Percentiles rank a stretch among this genome's conserved stretches.
These are phyloP conservation scores for Scheffersomyces segobiensis DNA, from an alignment of 1,139 yeast genomes.

Conservation along the genomic window DNA sequence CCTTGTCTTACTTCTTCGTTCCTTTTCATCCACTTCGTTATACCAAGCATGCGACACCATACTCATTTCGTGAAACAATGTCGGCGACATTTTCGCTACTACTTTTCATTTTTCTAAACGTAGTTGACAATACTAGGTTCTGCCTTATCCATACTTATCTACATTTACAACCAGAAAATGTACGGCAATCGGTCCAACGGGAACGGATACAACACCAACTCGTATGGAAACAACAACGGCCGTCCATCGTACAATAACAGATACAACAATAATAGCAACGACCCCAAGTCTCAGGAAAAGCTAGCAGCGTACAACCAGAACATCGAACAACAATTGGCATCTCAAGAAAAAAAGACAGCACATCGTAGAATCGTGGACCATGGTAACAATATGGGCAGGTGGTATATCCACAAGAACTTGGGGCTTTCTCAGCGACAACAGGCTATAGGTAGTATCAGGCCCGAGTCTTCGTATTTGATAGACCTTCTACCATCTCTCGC, in stretches of 20 bases:
- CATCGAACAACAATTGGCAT: conserved; percentile 45
- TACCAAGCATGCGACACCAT: not conserved
- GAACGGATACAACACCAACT: not conserved
- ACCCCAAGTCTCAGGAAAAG: conserved; percentile 3
- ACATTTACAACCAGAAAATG: not conserved
- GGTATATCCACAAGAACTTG: conserved; percentile 60
- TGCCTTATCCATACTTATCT: not conserved
- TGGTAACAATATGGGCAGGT: conserved; percentile 78
- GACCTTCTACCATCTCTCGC: conserved; percentile 74
- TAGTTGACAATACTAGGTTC: not conserved
- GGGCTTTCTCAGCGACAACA: conserved; percentile 45
- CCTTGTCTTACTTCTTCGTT: not conserved
- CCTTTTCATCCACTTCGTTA: not conserved
- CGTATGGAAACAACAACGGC: not conserved
- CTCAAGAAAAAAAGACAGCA: conserved; percentile 52
- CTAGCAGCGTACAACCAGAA: conserved; percentile 31
- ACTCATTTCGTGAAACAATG: not conserved
- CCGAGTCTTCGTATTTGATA: conserved; percentile 73
- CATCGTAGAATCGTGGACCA: conserved; percentile 87
- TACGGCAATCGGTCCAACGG: not conserved
- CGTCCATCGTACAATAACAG: conserved; percentile 3
- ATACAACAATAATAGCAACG: conserved; percentile 4
- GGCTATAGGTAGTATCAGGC: conserved; percentile 62
- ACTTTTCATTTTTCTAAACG: not conserved
- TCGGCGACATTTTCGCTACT: not conserved